Evolutionary conservation across 1,139 yeast genomes (phyloP), one percentile per base, ranked within the genome.

Genomic region (Geotrichum siamense): DNA sequence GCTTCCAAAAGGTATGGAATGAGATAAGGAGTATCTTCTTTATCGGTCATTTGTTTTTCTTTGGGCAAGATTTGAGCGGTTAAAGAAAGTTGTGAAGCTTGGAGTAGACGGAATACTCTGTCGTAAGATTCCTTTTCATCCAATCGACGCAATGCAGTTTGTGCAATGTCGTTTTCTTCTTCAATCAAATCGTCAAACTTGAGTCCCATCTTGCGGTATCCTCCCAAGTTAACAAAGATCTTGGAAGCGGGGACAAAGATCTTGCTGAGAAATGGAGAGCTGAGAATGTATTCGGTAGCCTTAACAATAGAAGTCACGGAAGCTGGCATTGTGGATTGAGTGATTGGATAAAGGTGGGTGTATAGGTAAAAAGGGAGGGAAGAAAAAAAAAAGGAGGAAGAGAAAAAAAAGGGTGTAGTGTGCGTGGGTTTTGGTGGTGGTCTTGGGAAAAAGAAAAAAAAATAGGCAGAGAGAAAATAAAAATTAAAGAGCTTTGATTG

Each of bases 171-270:
- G 64, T 73, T 81, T 72, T 91, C 98, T 70, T 91, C 98, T 53
- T 76, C 68, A 54, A 91, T 67, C 60, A 91, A 69, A 67, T 91
- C 98, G 63, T 91, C 93, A 62, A 79, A 78, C 67, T 80, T 72
- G 59, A 87, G 76, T 42, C 97, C 97, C 74, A 89, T 70, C 67
- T 85, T 78, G 74, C 96, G 83, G 82, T 89, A 87, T 48, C 97
- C 97, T 48, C 94, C 75, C 57, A 75, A 74, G 54, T 79, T 71
- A 55, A 76, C 72, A 68, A 82, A 87, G 54, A 76, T 69, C 63
- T 80, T 76, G 44, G 96, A 83, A 35, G 82, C 74, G 55, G 98
- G 97, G 33, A 80, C 75, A 53, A 84, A 72, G 53, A 87, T 65
- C 63, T 80, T 78, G 55, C 83, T 75, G 61, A 89, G 76, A 48